Base-by-base conservation (phyloP, 257 asterid genomes). In the Anisodus acutangulus region DNA sequence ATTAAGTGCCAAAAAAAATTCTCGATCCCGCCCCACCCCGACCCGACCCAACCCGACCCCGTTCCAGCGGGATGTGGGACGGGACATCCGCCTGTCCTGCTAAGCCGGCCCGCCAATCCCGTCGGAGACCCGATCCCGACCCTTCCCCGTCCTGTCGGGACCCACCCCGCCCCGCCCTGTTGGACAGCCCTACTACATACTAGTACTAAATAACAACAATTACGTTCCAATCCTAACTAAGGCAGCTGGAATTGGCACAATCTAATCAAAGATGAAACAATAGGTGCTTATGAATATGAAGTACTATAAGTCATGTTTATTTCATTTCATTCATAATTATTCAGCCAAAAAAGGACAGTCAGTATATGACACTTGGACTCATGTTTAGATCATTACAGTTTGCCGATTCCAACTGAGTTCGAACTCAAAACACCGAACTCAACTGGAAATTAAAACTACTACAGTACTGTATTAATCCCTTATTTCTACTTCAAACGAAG, bases 401-500 rank as follows among this genome's bases (percentile, higher is more conserved):
- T 53, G 35, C 85, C 58, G 80, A 82, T 72, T 49, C 85, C 81
- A 26, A 53, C 58, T 82, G 80, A 82, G 58, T 3, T 59, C 15
- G 74, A 64, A 82, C 80, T 82, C 80, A 70, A 59, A 82, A 82
- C 8, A 53, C 12, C 85, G 54, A 72, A 31, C 83, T 63, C 17
- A 67, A 43, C 64, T 10, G 0, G 43, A 45, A 19, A 12, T 68
- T 82, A 41, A 67, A 10, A 76, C 85, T 80, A 78, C 55, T 82
- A 55, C 64, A 41, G 5, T 41, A 41, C 13, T 64, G n/a, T 35
- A 79, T 60, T 81, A 51, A 11, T 13, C 7, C 45, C 7, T 49
- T 59, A 60, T 60, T 62, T 39, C 8, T 76, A 76, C 15, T 76
- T 86, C 86, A 91, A 59, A 82, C 89, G 85, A 97, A 95, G 74